phyloP scores from a whole-genome alignment of 805 yeast genomes.

The Saturnispora hagleri region DNA sequence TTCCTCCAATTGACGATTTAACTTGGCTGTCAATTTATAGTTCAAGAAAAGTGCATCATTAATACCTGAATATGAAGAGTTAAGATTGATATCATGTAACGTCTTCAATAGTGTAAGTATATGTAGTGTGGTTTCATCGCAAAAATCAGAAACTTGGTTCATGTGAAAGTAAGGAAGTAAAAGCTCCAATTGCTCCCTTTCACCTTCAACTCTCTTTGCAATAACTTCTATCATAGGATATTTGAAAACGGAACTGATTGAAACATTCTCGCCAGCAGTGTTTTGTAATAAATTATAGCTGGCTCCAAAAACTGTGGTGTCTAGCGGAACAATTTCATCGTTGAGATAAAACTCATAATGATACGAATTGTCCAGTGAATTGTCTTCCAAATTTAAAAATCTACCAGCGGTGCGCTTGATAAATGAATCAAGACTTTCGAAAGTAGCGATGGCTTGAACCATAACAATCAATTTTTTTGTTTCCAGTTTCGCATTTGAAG shows the following conservation, averaged over 20 bases:
- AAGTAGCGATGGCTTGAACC: constrained; percentile 55
- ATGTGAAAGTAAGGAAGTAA: constrained; percentile 20
- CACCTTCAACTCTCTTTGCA: constrained; percentile 28
- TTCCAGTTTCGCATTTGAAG: constrained; percentile 26
- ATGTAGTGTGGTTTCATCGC: constrained; percentile 27
- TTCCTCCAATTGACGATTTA: constrained; percentile 82
- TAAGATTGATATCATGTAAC: constrained; percentile 33
- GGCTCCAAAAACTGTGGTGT: constrained; percentile 71
- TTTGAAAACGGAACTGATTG: constrained; percentile 47
- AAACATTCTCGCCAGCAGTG: constrained; percentile 31
- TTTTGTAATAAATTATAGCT: constrained; percentile 42
- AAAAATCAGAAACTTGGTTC: constrained; percentile 25
- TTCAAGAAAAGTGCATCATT: constrained; percentile 43
- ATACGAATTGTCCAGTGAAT: constrained; percentile 20
- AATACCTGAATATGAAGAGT: constrained; percentile 2
- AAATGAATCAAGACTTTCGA: constrained; percentile 41
- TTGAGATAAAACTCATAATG: constrained; percentile 49
- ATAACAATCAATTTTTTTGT: constrained; percentile 28
- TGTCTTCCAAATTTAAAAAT: constrained; percentile 15
- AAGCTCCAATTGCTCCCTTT: constrained; percentile 24
- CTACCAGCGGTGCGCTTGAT: constrained; percentile 34
- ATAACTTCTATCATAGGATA: constrained; percentile 41
- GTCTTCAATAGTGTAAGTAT: constrained; percentile 42
- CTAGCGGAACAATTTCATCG: constrained; percentile 50
- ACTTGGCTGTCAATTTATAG: constrained; percentile 75